Evolutionary conservation across 306 rosid species (phyloP).

Genomic region (Lagenaria siceraria): DNA sequence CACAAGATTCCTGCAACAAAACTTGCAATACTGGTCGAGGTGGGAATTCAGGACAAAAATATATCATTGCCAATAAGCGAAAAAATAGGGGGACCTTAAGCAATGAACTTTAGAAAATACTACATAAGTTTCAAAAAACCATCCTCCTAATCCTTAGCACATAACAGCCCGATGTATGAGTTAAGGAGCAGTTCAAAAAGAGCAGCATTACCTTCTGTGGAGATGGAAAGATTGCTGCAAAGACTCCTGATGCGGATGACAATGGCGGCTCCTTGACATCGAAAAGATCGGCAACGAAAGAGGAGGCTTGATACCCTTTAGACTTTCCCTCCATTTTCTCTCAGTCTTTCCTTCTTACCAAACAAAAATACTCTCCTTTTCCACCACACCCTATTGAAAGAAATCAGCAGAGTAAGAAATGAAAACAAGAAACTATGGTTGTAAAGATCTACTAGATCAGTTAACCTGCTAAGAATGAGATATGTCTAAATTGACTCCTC

Average conservation of each 20-base stretch:
- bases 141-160: not conserved
- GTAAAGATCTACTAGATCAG: not conserved
- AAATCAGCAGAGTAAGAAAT: not conserved
- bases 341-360: not conserved
- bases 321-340: slow-evolving; percentile 26
- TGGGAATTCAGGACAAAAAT: not conserved
- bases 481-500: slow-evolving; percentile 10
- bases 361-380: not conserved
- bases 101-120: not conserved
- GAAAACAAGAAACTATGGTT: not conserved
- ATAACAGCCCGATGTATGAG: not conserved
- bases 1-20: not conserved
- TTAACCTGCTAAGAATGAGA: not conserved
- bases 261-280: slow-evolving; percentile 27
- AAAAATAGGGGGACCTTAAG: not conserved
- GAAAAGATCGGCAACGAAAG: slow-evolving; percentile 39
- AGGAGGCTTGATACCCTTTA: slow-evolving; percentile 20
- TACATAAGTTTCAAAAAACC: not conserved
- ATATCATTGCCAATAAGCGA: not conserved
- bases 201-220: slow-evolving; percentile 25
- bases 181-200: not conserved
- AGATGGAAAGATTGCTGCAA: slow-evolving; percentile 35
- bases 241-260: slow-evolving; percentile 24
- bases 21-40: not conserved
- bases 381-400: slow-evolving; percentile 6